These are phyloP conservation scores for Cantharellus anzutake DNA, from an alignment of 768 basidiomycete genomes.

Conservation along the genomic window DNA sequence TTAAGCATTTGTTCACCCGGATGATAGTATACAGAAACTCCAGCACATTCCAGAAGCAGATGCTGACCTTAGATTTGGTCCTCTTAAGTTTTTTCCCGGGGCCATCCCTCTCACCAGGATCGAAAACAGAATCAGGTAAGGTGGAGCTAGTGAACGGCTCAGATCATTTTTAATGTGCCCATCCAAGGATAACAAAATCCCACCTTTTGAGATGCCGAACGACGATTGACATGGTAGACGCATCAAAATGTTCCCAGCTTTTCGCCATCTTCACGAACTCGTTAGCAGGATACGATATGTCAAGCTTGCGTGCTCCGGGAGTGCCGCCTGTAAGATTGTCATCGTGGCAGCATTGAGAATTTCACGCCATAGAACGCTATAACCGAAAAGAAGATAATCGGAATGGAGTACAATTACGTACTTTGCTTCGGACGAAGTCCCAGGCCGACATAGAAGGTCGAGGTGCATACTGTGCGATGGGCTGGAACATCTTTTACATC, in stretches of 20 bases:
- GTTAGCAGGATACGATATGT: slow-evolving; percentile 92
- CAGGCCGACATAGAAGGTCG: slow-evolving; percentile 95
- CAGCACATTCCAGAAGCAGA: too few species aligned
- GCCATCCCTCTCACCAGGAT: slow-evolving; percentile 61
- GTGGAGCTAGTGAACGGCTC: slow-evolving; percentile 28
- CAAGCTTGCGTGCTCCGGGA: slow-evolving; percentile 62
- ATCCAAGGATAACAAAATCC: slow-evolving; percentile 10
- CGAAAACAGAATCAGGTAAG: slow-evolving; percentile 70
- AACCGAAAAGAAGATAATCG: slow-evolving; percentile 2
- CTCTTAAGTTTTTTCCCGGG: slow-evolving; percentile 39
- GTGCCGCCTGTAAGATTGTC: slow-evolving; percentile 37
- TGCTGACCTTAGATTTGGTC: slow-evolving; percentile 41
- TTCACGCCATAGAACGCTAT: not conserved
- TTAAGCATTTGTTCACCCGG: too few species aligned
- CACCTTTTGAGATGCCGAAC: slow-evolving; percentile 88
- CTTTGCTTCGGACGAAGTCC: slow-evolving; percentile 80
- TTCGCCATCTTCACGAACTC: slow-evolving; percentile 91
- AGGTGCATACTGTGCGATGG: slow-evolving; percentile 68
- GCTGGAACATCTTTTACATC: slow-evolving; percentile 63
- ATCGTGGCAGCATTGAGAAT: slow-evolving; percentile 3
- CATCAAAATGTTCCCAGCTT: slow-evolving; percentile 89
- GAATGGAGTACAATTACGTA: slow-evolving; percentile 23
- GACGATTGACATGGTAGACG: slow-evolving; percentile 80
- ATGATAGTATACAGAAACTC: too few species aligned
- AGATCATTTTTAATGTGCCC: not conserved